Percentiles rank a stretch among this genome's conserved stretches.
Conservation (phyloP, 495 filamentous ascomycete genomes). For the Penicillium bialowiezense region DNA sequence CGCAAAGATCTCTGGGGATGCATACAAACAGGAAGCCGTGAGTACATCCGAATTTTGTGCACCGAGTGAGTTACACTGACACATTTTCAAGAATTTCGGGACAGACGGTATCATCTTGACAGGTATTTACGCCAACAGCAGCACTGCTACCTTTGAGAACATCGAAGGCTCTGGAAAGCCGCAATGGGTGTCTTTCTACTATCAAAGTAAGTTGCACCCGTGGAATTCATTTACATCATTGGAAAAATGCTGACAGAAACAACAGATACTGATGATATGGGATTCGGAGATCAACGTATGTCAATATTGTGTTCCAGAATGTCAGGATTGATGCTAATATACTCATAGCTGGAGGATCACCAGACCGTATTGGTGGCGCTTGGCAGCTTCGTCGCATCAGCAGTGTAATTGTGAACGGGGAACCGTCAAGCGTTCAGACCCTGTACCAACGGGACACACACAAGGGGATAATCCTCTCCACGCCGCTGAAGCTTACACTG, state of each 20-base stretch:
- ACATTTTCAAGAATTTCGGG: constrained; percentile 35
- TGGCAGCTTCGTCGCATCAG: constrained; percentile 29
- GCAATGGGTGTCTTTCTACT: constrained; percentile 57
- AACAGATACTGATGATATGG: constrained; percentile 27
- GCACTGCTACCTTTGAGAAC: constrained; percentile 46
- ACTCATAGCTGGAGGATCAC: constrained; percentile 22
- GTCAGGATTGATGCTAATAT: background rate
- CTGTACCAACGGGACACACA: constrained; percentile 27
- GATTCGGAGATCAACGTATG: constrained; percentile 28
- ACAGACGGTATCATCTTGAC: constrained; percentile 41
- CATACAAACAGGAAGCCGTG: constrained; percentile 45
- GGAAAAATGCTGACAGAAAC: too few relatives aligned
- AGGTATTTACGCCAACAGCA: constrained; percentile 50
- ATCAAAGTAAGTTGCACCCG: constrained; percentile 25
- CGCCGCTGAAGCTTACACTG: constrained; percentile 21
- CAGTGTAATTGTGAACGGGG: constrained; percentile 24
- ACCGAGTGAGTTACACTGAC: background rate
- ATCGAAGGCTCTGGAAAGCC: constrained; percentile 48
- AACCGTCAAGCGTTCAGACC: constrained; percentile 16
- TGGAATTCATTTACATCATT: too few relatives aligned
- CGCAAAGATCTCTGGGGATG: constrained; percentile 36
- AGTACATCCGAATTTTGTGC: constrained; percentile 7
- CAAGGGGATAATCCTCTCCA: constrained; percentile 27
- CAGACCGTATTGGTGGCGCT: constrained; percentile 21
- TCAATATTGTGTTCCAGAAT: background rate